phyloP scores from a whole-genome alignment of 2,329 filamentous ascomycete species.

The Apiospora hydei region DNA sequence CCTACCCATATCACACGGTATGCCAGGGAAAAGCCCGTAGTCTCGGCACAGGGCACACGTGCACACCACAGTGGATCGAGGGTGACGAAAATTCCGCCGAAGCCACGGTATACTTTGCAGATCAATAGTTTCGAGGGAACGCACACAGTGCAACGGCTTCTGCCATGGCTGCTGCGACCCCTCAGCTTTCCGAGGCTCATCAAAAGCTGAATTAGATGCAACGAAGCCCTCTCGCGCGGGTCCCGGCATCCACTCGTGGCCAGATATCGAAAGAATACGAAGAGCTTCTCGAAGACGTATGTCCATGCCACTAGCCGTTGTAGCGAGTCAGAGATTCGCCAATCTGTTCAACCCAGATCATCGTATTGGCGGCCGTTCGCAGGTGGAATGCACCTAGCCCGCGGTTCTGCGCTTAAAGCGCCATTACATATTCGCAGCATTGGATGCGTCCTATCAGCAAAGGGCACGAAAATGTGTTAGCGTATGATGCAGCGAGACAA shows the following conservation, averaged over 20 bases:
- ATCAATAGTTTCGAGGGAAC: background rate
- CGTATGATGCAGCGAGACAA: background rate
- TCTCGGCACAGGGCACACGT: conserved; percentile 3
- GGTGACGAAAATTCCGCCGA: background rate
- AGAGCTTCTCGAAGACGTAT: conserved; percentile 23
- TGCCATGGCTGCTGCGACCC: background rate
- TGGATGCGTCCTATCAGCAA: background rate
- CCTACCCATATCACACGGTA: background rate
- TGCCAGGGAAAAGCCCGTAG: background rate
- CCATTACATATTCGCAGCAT: background rate
- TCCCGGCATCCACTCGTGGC: conserved; percentile 5
- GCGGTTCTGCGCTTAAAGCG: background rate
- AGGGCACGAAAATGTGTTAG: background rate
- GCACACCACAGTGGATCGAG: background rate
- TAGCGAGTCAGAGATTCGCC: background rate
- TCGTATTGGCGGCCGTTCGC: conserved; percentile 24
- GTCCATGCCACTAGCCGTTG: background rate
- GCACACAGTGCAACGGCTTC: conserved; percentile 15
- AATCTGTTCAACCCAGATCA: conserved; percentile 5
- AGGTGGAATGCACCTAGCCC: conserved; percentile 9
- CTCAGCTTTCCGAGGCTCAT: background rate
- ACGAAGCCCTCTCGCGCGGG: conserved; percentile 18
- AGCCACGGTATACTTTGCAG: background rate
- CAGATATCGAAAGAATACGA: conserved; percentile 18
- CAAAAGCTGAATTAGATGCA: background rate